Evolutionary conservation across 257 asterid genomes (phyloP), one percentile per base, ranked within the genome.

Genomic region (Thymus mandschuricus): DNA sequence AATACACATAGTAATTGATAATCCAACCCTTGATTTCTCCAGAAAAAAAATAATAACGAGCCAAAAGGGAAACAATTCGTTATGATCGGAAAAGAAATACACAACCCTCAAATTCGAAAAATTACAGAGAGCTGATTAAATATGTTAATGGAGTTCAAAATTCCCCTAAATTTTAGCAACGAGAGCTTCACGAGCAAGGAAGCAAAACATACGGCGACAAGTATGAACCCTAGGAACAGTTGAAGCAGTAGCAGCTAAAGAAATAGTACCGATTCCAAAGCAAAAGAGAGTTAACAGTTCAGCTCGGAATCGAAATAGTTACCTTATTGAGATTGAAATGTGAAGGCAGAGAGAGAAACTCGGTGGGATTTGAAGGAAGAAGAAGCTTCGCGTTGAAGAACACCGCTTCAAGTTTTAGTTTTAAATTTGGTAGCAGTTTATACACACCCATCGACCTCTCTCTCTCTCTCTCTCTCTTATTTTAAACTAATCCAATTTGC

Each of bases 381-480:
- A 11, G 64, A 49, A 76, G 79, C 62, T 76, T 68, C 64, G 64
- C 6, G 64, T 28, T 46, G 78, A 61, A 60, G 64, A 41, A 59
- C 28, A 52, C 64, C 12, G 70, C 38, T 6, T 57, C n/a, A 30
- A 69, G 41, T 33, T 5, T 21, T 4, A 51, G 10, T 13, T 10
- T 31, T 43, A 12, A 54, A 46, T 57, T 65, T 45, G 11, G 66
- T 45, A 8, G 50, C 65, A 13, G 21, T 56, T 45, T 57, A 33
- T 54, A 43, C 50, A 5, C 58, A 10, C 5, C 66, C 6, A 3
- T n/a, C 43, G 15, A 43, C 21, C 43, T 54, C 66, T 68, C 34
- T 6, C 57, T 54, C 52, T 21, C 21, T 21, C 21, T 21, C 21
- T 38, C 41, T 75, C 60, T 50, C 10, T 34, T 59, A 48, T 46